Conservation (phyloP, 2,329 filamentous ascomycete species). For the Trichoderma atrobrunneum region DNA sequence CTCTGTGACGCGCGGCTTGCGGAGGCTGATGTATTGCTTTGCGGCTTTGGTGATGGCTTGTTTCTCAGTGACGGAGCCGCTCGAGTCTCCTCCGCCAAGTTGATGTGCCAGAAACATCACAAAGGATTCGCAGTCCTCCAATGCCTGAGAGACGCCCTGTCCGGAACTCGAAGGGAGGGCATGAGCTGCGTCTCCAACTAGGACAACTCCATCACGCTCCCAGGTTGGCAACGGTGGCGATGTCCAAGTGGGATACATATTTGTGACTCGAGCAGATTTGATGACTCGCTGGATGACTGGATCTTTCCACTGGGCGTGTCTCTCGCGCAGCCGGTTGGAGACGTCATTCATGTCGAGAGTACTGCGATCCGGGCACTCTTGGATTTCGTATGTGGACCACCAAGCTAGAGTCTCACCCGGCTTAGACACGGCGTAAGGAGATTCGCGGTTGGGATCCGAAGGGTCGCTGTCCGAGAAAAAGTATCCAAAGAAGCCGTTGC, state of each 20-base stretch:
- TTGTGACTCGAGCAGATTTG: slow-evolving; percentile 10
- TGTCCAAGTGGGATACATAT: slow-evolving; percentile 27
- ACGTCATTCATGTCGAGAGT: slow-evolving; percentile 23
- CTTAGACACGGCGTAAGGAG: slow-evolving; percentile 22
- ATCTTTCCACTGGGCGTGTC: slow-evolving; percentile 23
- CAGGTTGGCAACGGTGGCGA: slow-evolving; percentile 24
- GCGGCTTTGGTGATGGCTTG: slow-evolving; percentile 21
- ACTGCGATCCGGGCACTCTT: slow-evolving; percentile 21
- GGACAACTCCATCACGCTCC: slow-evolving; percentile 25
- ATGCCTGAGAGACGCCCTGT: slow-evolving; percentile 24
- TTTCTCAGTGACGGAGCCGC: slow-evolving; percentile 2
- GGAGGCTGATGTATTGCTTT: slow-evolving; percentile 23
- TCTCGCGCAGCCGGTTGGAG: slow-evolving; percentile 21
- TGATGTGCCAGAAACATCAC: slow-evolving; percentile 22
- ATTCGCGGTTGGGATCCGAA: slow-evolving; percentile 21
- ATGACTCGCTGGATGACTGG: slow-evolving; percentile 23
- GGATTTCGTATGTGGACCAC: slow-evolving; percentile 25
- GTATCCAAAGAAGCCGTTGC: slow-evolving; percentile 27
- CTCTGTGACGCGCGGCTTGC: slow-evolving; percentile 22
- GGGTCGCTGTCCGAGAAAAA: slow-evolving; percentile 21
- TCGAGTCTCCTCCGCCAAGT: background rate
- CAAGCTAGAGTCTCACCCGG: slow-evolving; percentile 22
- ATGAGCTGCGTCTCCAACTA: slow-evolving; percentile 26
- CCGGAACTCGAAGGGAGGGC: slow-evolving; percentile 24
- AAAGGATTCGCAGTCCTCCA: slow-evolving; percentile 25